These are phyloP conservation scores for Hypoxylon sp. DNA, from an alignment of 2,329 filamentous ascomycete species.

Conservation along the genomic window DNA sequence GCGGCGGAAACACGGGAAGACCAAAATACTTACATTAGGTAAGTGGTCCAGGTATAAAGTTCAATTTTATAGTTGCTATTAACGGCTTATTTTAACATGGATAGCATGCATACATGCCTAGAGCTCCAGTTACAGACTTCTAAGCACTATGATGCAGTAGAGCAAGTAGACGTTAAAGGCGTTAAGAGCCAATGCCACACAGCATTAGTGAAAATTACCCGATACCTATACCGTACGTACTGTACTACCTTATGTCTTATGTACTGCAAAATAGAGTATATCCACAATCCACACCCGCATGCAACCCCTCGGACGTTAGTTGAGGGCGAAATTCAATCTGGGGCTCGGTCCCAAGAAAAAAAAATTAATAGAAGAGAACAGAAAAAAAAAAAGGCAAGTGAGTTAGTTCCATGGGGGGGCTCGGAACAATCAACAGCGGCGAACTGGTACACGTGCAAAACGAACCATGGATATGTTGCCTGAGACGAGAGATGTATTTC, in stretches of 20 bases:
- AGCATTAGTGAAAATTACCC: too few relatives aligned
- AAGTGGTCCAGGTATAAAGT: constrained; percentile 8
- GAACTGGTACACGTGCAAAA: constrained; percentile 31
- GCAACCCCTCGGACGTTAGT: constrained; percentile 15
- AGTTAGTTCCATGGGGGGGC: constrained; percentile 16
- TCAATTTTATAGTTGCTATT: background rate
- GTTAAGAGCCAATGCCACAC: too few relatives aligned
- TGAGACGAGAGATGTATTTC: constrained; percentile 38
- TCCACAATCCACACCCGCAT: background rate
- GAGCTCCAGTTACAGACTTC: too few relatives aligned
- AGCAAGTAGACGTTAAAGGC: too few relatives aligned
- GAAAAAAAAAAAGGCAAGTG: too few relatives aligned
- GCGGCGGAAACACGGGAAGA: constrained; percentile 17
- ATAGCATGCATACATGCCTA: too few relatives aligned
- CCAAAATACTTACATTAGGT: constrained; percentile 28
- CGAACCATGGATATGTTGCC: constrained; percentile 39
- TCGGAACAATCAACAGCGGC: constrained; percentile 21
- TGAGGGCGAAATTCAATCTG: constrained; percentile 28
- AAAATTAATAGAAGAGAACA: too few relatives aligned
- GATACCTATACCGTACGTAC: too few relatives aligned
- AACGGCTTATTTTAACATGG: background rate
- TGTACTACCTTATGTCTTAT: constrained; percentile 5
- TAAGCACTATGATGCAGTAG: constrained; percentile 6
- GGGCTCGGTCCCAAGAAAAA: constrained; percentile 16
- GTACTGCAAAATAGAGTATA: constrained; percentile 2